These are phyloP conservation scores for Ogataea henricii DNA, from an alignment of 805 yeast genomes.

Conservation along the genomic window DNA sequence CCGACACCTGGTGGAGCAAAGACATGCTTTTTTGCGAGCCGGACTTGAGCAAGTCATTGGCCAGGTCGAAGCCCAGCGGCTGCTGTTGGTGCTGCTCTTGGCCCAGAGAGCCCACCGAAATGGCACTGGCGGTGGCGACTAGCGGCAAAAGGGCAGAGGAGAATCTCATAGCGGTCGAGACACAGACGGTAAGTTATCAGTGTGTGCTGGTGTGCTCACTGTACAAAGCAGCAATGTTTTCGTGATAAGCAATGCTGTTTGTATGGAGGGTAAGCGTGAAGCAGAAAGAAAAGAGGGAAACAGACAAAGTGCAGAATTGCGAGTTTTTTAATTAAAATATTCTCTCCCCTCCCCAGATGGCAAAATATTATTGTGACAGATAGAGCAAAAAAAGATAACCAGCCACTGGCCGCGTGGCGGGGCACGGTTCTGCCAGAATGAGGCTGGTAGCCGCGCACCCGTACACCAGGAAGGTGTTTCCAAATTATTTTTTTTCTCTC, in stretches of 20 bases:
- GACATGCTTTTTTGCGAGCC: conserved; percentile 16
- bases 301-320: background rate
- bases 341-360: background rate
- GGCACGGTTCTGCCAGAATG: background rate
- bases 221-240: background rate
- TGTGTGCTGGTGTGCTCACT: background rate
- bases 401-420: conserved; percentile 5
- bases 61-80: conserved; percentile 8
- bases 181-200: background rate
- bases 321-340: background rate
- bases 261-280: no score
- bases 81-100: conserved; percentile 12
- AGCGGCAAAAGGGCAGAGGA: conserved; percentile 14
- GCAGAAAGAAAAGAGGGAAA: background rate
- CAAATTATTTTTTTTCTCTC: background rate
- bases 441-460: background rate
- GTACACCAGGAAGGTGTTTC: background rate
- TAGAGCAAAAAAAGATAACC: conserved; percentile 2
- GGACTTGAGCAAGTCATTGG: conserved; percentile 5
- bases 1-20: conserved; percentile 46
- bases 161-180: conserved; percentile 3
- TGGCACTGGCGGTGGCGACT: conserved; percentile 12
- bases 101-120: conserved; percentile 4
- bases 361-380: background rate
- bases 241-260: background rate